Evolutionary conservation across 2,329 filamentous ascomycete species (phyloP).

Genomic region (Hypoxylon sp.): DNA sequence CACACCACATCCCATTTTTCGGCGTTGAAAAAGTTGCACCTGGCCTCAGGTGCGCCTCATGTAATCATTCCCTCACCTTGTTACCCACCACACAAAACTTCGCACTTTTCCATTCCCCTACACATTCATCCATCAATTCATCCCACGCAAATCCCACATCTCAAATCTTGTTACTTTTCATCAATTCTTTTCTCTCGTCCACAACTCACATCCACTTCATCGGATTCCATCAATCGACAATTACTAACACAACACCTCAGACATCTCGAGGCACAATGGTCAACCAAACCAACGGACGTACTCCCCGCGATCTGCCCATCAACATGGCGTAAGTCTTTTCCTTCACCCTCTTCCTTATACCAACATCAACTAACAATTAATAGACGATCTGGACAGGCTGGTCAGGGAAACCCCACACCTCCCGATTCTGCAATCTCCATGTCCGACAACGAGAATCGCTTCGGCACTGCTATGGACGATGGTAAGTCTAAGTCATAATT

Average conservation of each 20-base stretch:
- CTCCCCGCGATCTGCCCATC: neutral
- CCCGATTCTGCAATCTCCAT: constrained; percentile 24
- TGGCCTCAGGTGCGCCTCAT: neutral
- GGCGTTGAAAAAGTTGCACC: neutral
- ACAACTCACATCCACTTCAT: neutral
- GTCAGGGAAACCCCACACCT: neutral
- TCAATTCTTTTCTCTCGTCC: neutral
- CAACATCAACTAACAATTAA: constrained; percentile 13
- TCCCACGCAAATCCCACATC: neutral
- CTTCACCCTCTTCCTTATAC: neutral
- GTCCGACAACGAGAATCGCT: neutral
- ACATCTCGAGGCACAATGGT: constrained; percentile 9
- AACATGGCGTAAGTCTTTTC: constrained; percentile 7
- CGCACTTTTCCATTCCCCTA: neutral
- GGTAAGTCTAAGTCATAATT: constrained; percentile 23
- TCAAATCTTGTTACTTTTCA: neutral
- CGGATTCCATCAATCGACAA: constrained; percentile 9
- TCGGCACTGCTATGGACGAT: neutral
- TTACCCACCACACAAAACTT: neutral
- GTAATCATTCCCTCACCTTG: neutral
- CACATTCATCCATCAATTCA: constrained; percentile 3
- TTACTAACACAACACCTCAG: constrained; percentile 24
- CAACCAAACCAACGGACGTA: neutral
- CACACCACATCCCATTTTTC: neutral
- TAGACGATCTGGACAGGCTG: neutral